These are phyloP conservation scores for Yamadazyma oceani DNA, from an alignment of 1,139 yeast genomes.

Conservation along the genomic window DNA sequence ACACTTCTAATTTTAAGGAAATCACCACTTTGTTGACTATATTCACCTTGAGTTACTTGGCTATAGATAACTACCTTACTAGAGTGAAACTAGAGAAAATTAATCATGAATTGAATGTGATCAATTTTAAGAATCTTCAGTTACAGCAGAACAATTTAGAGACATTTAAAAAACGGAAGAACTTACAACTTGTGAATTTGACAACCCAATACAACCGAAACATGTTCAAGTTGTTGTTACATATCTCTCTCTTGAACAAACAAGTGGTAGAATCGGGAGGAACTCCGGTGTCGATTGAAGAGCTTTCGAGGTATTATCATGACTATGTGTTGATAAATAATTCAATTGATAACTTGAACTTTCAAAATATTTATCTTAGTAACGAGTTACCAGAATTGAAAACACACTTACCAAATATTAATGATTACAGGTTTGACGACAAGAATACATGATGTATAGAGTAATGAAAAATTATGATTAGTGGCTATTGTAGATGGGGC, in stretches of 20 bases:
- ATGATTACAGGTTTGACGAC: constrained; percentile 48
- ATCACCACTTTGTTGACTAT: constrained; percentile 37
- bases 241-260: constrained; percentile 59
- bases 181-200: constrained; percentile 47
- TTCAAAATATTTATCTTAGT: constrained; percentile 55
- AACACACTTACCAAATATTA: constrained; percentile 53
- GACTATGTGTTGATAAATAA: constrained; percentile 55
- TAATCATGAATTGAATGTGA: constrained; percentile 39
- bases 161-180: constrained; percentile 47
- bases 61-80: constrained; percentile 50
- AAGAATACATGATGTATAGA: neutral
- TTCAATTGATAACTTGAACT: constrained; percentile 53
- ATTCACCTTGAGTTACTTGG: constrained; percentile 45
- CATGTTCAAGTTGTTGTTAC: constrained; percentile 60
- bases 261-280: constrained; percentile 54
- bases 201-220: constrained; percentile 49
- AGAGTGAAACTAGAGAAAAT: constrained; percentile 43
- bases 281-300: constrained; percentile 53
- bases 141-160: constrained; percentile 44
- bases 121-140: constrained; percentile 43
- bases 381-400: constrained; percentile 53
- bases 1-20: constrained; percentile 20
- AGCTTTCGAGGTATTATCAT: constrained; percentile 55
- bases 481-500: neutral
- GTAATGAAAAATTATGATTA: neutral